Conservation (phyloP, 805 yeast species). For the Monosporozyma yasuniensis region DNA sequence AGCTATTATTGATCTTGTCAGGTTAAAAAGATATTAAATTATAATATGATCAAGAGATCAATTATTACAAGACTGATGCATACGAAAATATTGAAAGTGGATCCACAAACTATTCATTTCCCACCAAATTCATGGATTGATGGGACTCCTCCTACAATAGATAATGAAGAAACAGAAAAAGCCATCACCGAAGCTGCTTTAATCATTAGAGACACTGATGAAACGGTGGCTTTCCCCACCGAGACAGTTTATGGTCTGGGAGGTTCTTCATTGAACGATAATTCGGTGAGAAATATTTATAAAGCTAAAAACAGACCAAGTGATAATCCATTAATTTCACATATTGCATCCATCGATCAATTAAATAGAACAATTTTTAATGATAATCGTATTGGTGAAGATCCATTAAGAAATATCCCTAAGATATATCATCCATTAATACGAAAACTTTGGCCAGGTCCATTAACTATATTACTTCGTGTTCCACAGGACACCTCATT, state of each 20-base stretch:
- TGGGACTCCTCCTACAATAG: constrained; percentile 36
- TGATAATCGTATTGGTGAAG: constrained; percentile 9
- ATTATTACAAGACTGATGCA: constrained; percentile 5
- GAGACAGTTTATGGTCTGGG: constrained; percentile 97
- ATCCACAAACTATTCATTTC: constrained; percentile 44
- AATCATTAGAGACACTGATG: constrained; percentile 39
- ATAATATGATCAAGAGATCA: neutral
- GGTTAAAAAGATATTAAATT: no score
- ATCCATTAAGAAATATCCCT: constrained; percentile 45
- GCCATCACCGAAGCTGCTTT: constrained; percentile 52
- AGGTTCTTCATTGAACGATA: constrained; percentile 70
- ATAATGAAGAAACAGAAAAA: constrained; percentile 43
- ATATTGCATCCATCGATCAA: constrained; percentile 71
- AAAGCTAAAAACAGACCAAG: constrained; percentile 88
- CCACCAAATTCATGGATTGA: constrained; percentile 27
- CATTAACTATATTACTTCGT: constrained; percentile 79
- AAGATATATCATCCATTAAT: constrained; percentile 55
- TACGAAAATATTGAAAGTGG: constrained; percentile 46
- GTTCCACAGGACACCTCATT: constrained; percentile 38
- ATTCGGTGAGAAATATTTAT: constrained; percentile 68
- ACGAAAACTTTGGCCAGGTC: constrained; percentile 88
- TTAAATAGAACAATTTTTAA: constrained; percentile 51
- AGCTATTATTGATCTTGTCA: no score
- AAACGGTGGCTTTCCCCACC: constrained; percentile 88
- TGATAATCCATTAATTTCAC: constrained; percentile 90